Evolutionary conservation across 768 basidiomycete genomes (phyloP), one percentile per base, ranked within the genome.

Genomic region (Rhodosporidiobolus odoratus): DNA sequence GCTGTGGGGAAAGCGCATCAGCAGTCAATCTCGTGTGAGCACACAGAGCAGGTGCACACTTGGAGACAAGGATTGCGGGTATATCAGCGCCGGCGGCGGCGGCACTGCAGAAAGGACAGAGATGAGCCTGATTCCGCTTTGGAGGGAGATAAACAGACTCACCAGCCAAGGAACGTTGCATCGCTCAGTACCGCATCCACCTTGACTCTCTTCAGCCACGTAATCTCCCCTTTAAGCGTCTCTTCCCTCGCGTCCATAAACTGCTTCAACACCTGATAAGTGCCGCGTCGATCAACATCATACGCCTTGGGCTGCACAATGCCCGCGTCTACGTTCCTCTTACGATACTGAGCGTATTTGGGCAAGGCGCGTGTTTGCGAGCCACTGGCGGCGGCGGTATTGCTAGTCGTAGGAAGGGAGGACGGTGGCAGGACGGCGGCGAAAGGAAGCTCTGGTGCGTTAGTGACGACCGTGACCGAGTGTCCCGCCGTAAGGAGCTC

Each of bases 261-360:
- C 0, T 78, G 77, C 73, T 84, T 81, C 35, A 91, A 81, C 0
- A 85, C 86, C 19, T 86, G 81, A 9, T 89, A 81, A 73, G 89
- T 90, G 79, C 85, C 86, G 75, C 82, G 82, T 17, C 89, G 85
- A 76, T 90, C 89, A 23, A 91, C 88, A 35, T 85, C 86, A 78
- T 78, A 90, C 85, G 89, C 89, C 69, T 90, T 80, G 63, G 89
- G 89, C 77, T 91, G 89, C 12, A 88, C 85, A 48, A 91, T 88
- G 54, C 90, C 86, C 13, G 89, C 89, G 77, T 91, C 89, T 50
- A 91, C 87, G 65, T 87, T 83, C 16, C 87, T 86, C 78, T 85
- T 84, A 56, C 89, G 85, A 80, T 90, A 90, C 45, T 77, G 70
- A 6, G 88, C 89, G 58, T 89, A 89, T 17, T 81, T 78, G 34